These are phyloP conservation scores for Candolleomyces efflorescens DNA, from an alignment of 768 basidiomycete species.

Conservation along the genomic window DNA sequence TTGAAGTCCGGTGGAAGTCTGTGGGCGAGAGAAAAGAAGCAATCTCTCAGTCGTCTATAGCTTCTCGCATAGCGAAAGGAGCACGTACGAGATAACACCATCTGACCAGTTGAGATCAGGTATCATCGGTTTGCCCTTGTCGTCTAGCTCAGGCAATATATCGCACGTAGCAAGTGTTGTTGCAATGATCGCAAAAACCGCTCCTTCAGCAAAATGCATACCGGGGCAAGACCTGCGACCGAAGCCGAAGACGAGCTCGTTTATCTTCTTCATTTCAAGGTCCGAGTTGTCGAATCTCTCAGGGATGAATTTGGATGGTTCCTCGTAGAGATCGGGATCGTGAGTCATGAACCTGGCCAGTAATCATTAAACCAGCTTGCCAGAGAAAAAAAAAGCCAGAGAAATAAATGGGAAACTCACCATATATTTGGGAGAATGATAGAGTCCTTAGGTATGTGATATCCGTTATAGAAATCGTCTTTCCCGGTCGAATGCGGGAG, in stretches of 20 bases:
- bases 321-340: slow-evolving; percentile 1
- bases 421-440: slow-evolving; percentile 29
- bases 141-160: too few relatives aligned
- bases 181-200: neutral
- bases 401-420: slow-evolving; percentile 14
- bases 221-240: slow-evolving; percentile 34
- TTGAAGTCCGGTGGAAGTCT: too few relatives aligned
- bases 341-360: slow-evolving; percentile 1
- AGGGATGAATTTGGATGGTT: neutral
- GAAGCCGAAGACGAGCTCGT: slow-evolving; percentile 31
- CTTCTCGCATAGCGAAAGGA: too few relatives aligned
- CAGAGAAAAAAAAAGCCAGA: too few relatives aligned
- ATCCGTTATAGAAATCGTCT: slow-evolving; percentile 29
- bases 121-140: too few relatives aligned
- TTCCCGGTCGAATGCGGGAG: slow-evolving; percentile 25
- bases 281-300: slow-evolving; percentile 20
- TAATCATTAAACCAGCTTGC: too few relatives aligned
- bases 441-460: slow-evolving; percentile 26
- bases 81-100: too few relatives aligned
- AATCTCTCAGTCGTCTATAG: too few relatives aligned
- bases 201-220: slow-evolving; percentile 13
- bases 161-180: too few relatives aligned
- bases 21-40: too few relatives aligned
- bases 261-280: slow-evolving; percentile 29
- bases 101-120: too few relatives aligned